Base-by-base conservation (phyloP, 2,329 filamentous ascomycete species). In the Mycosphaerella sp. region DNA sequence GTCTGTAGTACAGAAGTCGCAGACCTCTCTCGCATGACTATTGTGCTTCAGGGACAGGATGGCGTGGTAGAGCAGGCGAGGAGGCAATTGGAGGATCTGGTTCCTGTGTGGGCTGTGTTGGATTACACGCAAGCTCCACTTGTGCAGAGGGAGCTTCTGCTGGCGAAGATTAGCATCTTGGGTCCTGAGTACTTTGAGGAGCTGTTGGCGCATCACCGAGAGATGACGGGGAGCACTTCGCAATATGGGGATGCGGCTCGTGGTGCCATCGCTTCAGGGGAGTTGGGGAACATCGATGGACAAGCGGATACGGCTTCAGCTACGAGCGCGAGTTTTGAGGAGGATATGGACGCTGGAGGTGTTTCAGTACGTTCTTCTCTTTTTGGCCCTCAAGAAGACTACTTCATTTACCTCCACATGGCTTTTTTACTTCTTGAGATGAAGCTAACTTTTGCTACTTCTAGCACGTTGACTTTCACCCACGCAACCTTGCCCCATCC, bases 141-240 rank as follows among this genome's bases (percentile, higher is more conserved):
- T 23, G 93, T 98, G 17, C 93, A 98, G 80, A 86, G 93, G 59
- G 93, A 98, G 74, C 80, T 98, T 31, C 81, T 98, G 7, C 83
- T 98, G 38, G 92, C 93, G 66, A 98, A 98, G 79, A 82, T 98
- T 74, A 95, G 92, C 72, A 95, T 95, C 58, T 81, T 98, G 38
- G 93, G 93, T 0, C 93, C 93, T 5, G 93, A 98, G 77, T 96
- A 95, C 76, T 98, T 96, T 66, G 92, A 97, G 76, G 93, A 98
- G 75, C 81, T 98, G 53, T 83, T 96, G 62, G 86, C 89, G 52
- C 93, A 98, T 73, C 93, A 98, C 74, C 85, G 91, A 55, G 93
- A 97, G 76, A 95, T 97, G 72, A 84, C 81, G 10, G 59, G 59
- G n/a, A 53, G 59, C 31, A 11, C 51, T 11, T 43, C 48, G 26